Percentiles rank a stretch among this genome's conserved stretches.
Evolutionary conservation across 495 filamentous ascomycete genomes (phyloP).

Genomic region (Astrocystis sublimbata): DNA sequence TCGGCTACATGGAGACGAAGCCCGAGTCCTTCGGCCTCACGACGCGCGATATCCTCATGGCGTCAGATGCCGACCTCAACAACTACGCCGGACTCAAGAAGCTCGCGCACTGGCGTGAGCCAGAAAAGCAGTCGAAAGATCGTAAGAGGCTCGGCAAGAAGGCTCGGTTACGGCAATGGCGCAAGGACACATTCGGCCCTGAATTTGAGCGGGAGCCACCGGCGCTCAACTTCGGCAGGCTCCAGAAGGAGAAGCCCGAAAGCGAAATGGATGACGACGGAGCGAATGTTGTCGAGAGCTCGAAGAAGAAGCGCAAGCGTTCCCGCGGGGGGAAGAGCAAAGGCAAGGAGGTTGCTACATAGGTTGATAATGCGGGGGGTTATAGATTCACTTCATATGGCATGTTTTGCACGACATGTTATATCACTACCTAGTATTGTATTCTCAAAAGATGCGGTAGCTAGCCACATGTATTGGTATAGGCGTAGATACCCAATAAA

Average conservation of each 20-base stretch:
- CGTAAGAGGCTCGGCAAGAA: conserved; percentile 89
- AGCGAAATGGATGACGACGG: conserved; percentile 8
- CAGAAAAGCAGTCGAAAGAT: conserved; percentile 83
- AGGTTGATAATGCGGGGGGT: conserved; percentile 22
- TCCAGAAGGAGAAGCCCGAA: conserved; percentile 21
- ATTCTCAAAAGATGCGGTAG: neutral
- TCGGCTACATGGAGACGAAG: conserved; percentile 93
- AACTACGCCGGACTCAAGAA: conserved; percentile 92
- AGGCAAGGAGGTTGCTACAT: conserved; percentile 24
- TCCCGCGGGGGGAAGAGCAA: conserved; percentile 39
- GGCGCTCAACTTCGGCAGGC: conserved; percentile 46
- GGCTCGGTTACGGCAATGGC: conserved; percentile 83
- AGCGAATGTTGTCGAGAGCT: conserved; percentile 36
- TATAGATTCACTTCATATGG: neutral
- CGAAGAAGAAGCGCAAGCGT: conserved; percentile 53
- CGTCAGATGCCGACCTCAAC: conserved; percentile 83
- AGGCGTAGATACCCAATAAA: conserved; percentile 15
- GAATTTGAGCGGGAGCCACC: conserved; percentile 51
- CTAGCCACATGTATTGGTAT: conserved; percentile 2
- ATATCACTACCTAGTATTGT: neutral
- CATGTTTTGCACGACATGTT: conserved; percentile 1
- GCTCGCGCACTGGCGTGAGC: conserved; percentile 82
- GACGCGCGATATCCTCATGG: conserved; percentile 87
- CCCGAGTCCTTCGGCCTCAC: conserved; percentile 87
- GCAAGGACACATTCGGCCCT: conserved; percentile 85